phyloP scores from a whole-genome alignment of 805 yeast genomes.

The Kodamaea leandrae region DNA sequence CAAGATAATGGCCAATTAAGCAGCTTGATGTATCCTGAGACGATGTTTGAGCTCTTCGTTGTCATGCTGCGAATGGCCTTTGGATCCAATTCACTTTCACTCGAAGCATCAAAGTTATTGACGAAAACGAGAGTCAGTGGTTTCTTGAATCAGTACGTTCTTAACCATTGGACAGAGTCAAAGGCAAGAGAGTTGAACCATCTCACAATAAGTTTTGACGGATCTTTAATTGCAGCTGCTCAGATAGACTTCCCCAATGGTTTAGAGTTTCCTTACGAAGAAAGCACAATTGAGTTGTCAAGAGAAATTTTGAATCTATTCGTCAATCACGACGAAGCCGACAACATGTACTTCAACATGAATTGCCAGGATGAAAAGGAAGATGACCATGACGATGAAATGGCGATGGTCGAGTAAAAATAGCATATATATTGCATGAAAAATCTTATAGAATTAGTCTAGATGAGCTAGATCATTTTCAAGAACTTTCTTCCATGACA shows the following conservation, averaged over 20 bases:
- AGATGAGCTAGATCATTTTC: not conserved
- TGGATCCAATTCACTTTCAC: constrained; percentile 41
- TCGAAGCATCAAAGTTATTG: constrained; percentile 37
- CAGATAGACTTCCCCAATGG: constrained; percentile 55
- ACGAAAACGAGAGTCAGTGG: constrained; percentile 31
- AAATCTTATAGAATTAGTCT: not conserved
- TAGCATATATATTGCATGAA: constrained; percentile 11
- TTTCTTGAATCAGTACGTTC: constrained; percentile 29
- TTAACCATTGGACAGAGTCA: constrained; percentile 45
- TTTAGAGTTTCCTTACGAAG: constrained; percentile 58
- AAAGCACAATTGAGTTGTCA: constrained; percentile 63
- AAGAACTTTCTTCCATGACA: not conserved
- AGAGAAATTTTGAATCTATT: constrained; percentile 66
- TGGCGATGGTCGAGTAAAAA: constrained; percentile 19
- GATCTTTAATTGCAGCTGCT: constrained; percentile 27
- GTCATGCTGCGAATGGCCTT: constrained; percentile 53
- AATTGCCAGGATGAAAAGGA: constrained; percentile 32
- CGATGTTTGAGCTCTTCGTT: constrained; percentile 47
- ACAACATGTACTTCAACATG: constrained; percentile 67
- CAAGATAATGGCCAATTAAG: constrained; percentile 30
- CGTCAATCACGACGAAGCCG: constrained; percentile 76
- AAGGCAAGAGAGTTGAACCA: constrained; percentile 40
- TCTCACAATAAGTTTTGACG: constrained; percentile 11
- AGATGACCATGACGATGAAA: constrained; percentile 16
- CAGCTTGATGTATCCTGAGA: constrained; percentile 38